Evolutionary conservation across 164 flowering plant genomes (phyloP), one percentile per base, ranked within the genome.

Genomic region (Chloranthus sessilifolius): DNA sequence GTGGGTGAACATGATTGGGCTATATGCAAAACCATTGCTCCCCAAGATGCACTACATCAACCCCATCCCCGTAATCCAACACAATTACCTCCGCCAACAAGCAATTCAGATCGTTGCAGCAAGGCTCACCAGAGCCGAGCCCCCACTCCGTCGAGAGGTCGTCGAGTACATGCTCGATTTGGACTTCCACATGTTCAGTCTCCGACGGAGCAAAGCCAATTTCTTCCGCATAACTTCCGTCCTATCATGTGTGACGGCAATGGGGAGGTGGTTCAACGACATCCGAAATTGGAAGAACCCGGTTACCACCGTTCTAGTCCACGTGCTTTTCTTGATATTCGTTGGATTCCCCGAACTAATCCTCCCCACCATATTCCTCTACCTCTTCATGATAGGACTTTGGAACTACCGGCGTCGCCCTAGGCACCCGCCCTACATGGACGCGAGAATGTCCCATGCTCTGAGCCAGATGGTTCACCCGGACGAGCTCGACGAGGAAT

Each of bases 381-480:
- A 88, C 77, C 62, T 88, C 24, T 84, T 82, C 49, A 71, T 75
- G 36, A 76, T 88, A 19, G 96, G 96, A 1, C 25, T 85, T 14
- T 88, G 94, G 88, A 88, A 88, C 67, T 88, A 79, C 50, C 53
- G 94, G 55, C 79, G 69, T 71, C 68, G 90, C 73, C 84, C 90
- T 4, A 68, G 86, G 68, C 54, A 73, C 28, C 96, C 96, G 11
- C 79, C 90, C 1, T 78, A 79, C 69, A 82, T 82, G 86, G 88
- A 88, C 52, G 60, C 73, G 0, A 42, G 56, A 14, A 58, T 88
- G 36, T 85, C 94, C 0, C 69, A 71, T 2, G 96, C 94, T 3
- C n/a, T n/a, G n/a, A n/a, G n/a, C n/a, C 80, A 76, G 3, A 21
- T 12, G 19, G 64, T 70, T 0, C 77, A 74, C 56, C 84, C 80